Evolutionary conservation across 1,284 basidiomycete genomes (phyloP).

Genomic region (Trametes versicolor): DNA sequence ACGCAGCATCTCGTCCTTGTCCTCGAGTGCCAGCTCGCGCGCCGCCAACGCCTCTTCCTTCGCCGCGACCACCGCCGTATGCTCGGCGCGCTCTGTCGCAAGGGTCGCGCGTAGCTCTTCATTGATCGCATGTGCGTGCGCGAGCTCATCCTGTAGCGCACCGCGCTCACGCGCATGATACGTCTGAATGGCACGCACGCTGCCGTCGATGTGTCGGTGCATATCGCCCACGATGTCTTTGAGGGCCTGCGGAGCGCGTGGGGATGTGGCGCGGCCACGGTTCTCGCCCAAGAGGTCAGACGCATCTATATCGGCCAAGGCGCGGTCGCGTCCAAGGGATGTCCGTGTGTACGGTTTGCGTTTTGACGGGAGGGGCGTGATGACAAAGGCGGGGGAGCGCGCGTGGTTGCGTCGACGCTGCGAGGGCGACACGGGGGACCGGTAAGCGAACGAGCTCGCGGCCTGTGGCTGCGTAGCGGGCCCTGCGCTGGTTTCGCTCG

Average conservation of each 20-base stretch:
- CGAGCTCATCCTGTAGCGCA: slow-evolving; percentile 10
- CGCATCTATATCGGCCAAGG: background rate
- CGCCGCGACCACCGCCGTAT: slow-evolving; percentile 3
- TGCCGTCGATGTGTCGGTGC: background rate
- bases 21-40: slow-evolving; percentile 6
- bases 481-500: background rate
- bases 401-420: background rate
- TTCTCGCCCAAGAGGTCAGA: background rate
- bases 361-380: slow-evolving; percentile 6
- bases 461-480: background rate
- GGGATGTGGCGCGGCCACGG: too few species aligned
- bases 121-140: background rate
- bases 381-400: slow-evolving; percentile 7
- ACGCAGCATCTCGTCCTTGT: slow-evolving; percentile 10
- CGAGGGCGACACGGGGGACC: background rate
- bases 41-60: slow-evolving; percentile 9
- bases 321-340: background rate
- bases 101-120: background rate
- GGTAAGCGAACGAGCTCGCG: background rate
- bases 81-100: background rate
- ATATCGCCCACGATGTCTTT: background rate
- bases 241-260: background rate
- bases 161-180: background rate
- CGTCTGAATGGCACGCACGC: background rate
- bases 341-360: too few species aligned